Evolutionary conservation across 2,329 filamentous ascomycete genomes (phyloP), one percentile per base, ranked within the genome.

Genomic region (Arthrinium phaeospermum): DNA sequence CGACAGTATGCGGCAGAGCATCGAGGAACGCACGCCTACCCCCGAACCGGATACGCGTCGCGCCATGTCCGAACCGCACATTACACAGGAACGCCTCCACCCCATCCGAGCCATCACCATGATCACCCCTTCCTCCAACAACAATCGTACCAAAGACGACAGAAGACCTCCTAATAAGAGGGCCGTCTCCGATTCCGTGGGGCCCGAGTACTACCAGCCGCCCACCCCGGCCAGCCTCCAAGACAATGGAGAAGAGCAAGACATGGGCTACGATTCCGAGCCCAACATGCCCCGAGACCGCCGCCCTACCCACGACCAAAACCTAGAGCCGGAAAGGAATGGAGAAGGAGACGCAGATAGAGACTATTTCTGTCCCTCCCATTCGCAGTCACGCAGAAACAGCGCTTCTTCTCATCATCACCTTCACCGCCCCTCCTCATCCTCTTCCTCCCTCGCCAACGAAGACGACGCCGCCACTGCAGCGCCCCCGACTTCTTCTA

Each of bases 231-330:
- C 79, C 14, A 78, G 76, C 70, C 53, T 75, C 34, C 57, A 24
- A 64, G 57, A 41, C 22, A 30, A 64, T n/a, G 77, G 80, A 8
- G 71, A 14, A 24, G 57, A 24, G 8, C 27, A 64, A 34, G 77
- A 80, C 14, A 70, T 76, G 57, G 79, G 77, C 8, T 81, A 81
- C 71, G 79, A 81, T 70, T 81, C 80, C n/a, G 79, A 81, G 70
- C 79, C 80, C 5, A 73, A 75, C 27, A 74, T 78, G 74, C 76
- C 77, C 41, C 76, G 77, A 4, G 30, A 67, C 49, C 71, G 44
- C 44, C 53, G 30, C 30, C 30, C 57, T 4, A 22, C 13, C 57
- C 34, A 22, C 3, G 19, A 34, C 44, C 68, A 46, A 7, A 76
- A 79, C 47, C 79, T 78, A n/a, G 44, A 69, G 46, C 16, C 22